Conservation (phyloP, 2,329 filamentous ascomycete species). For the Helotiales sp. region DNA sequence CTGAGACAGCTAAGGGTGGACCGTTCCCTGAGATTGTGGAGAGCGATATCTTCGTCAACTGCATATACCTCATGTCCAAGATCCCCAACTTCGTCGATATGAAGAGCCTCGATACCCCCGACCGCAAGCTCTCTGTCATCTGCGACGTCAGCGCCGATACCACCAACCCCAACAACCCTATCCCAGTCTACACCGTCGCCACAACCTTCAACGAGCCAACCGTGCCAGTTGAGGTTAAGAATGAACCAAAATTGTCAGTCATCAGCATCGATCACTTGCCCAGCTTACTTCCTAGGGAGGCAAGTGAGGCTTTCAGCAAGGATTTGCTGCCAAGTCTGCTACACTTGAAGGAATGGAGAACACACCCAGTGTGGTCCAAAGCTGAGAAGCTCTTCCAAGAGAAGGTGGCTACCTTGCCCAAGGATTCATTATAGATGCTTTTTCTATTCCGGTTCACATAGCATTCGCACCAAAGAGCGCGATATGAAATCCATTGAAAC, state of each 20-base stretch:
- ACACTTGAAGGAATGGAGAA: slow-evolving; percentile 75
- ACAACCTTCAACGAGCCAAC: slow-evolving; percentile 92
- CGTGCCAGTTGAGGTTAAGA: slow-evolving; percentile 69
- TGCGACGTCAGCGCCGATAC: slow-evolving; percentile 81
- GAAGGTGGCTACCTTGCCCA: slow-evolving; percentile 74
- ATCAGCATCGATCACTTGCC: slow-evolving; percentile 90
- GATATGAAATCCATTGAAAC: too few species aligned
- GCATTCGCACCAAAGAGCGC: too few species aligned
- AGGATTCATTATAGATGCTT: slow-evolving; percentile 20
- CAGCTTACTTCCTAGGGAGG: slow-evolving; percentile 82
- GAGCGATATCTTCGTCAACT: slow-evolving; percentile 81
- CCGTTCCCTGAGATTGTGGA: slow-evolving; percentile 81
- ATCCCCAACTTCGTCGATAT: slow-evolving; percentile 82
- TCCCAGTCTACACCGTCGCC: slow-evolving; percentile 83
- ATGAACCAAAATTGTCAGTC: slow-evolving; percentile 65
- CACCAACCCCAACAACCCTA: slow-evolving; percentile 68
- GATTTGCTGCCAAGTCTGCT: slow-evolving; percentile 79
- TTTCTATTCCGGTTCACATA: too few species aligned
- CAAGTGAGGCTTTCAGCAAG: slow-evolving; percentile 81
- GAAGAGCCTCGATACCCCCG: slow-evolving; percentile 68
- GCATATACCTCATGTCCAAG: slow-evolving; percentile 81
- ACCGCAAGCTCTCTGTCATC: slow-evolving; percentile 77
- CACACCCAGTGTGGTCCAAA: slow-evolving; percentile 78
- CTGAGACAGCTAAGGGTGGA: slow-evolving; percentile 72
- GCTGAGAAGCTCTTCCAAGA: slow-evolving; percentile 85